These are phyloP conservation scores for Scutellaria barbata DNA, from an alignment of 257 asterid species.

Conservation along the genomic window DNA sequence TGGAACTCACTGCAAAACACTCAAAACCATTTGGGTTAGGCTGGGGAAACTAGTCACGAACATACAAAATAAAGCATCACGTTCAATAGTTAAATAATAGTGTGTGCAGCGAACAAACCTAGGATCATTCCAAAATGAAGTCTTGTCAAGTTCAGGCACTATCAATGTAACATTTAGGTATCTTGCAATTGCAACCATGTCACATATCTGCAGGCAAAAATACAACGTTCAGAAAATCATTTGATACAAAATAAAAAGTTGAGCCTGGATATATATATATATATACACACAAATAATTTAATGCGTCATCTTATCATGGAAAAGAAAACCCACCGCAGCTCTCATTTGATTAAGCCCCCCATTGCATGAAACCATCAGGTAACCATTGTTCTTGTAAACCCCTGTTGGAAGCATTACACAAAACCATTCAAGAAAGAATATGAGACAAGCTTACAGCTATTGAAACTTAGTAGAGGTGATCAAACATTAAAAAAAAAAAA, in stretches of 20 bases:
- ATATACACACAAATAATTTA: background rate
- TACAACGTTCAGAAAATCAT: slow-evolving; percentile 17
- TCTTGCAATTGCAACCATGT: slow-evolving; percentile 97
- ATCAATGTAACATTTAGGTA: slow-evolving; percentile 85
- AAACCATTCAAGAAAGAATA: slow-evolving; percentile 24
- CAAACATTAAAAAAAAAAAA: background rate
- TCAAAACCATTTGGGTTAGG: slow-evolving; percentile 16
- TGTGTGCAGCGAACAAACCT: slow-evolving; percentile 52
- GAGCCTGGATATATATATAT: slow-evolving; percentile 7
- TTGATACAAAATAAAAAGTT: background rate
- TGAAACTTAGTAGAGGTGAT: background rate
- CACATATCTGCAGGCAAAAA: slow-evolving; percentile 71
- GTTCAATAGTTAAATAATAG: background rate
- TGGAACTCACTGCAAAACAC: slow-evolving; percentile 77
- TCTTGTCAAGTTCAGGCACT: slow-evolving; percentile 97
- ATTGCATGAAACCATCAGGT: slow-evolving; percentile 94
- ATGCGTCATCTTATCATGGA: slow-evolving; percentile 11
- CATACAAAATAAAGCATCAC: slow-evolving; percentile 9
- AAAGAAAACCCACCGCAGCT: slow-evolving; percentile 72
- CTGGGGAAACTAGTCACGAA: slow-evolving; percentile 18
- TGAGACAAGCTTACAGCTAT: slow-evolving; percentile 12
- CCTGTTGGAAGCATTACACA: slow-evolving; percentile 48
- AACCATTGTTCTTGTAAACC: slow-evolving; percentile 95
- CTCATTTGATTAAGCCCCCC: slow-evolving; percentile 99
- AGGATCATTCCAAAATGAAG: slow-evolving; percentile 98